phyloP scores from a whole-genome alignment of 2,329 filamentous ascomycete species.

The Aspergillus hortae region DNA sequence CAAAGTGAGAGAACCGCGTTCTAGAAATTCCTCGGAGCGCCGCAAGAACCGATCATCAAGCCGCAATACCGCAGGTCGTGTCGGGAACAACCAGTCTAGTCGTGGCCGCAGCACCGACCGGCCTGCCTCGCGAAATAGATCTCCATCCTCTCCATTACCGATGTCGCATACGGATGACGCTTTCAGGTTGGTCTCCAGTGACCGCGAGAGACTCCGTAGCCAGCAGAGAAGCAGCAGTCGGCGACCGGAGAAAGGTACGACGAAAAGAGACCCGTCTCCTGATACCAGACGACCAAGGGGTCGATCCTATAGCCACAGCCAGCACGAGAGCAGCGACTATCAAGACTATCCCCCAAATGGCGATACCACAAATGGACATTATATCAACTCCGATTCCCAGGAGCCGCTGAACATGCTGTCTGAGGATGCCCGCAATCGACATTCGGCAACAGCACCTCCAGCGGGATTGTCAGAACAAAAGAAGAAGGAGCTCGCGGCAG shows the following conservation, averaged over 20 bases:
- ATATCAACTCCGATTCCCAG: constrained; percentile 7
- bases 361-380: constrained; percentile 10
- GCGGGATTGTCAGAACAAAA: constrained; percentile 57
- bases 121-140: constrained; percentile 59
- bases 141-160: constrained; percentile 77
- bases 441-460: constrained; percentile 19
- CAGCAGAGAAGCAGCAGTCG: constrained; percentile 52
- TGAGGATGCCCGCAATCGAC: constrained; percentile 22
- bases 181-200: constrained; percentile 41
- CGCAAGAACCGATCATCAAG: constrained; percentile 40
- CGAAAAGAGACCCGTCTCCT: constrained; percentile 44
- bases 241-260: constrained; percentile 43
- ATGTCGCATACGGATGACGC: constrained; percentile 68
- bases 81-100: constrained; percentile 25
- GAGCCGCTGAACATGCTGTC: neutral
- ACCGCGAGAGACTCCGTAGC: constrained; percentile 43
- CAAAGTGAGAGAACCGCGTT: constrained; percentile 50
- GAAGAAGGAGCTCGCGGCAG: constrained; percentile 72
- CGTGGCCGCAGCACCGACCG: constrained; percentile 62
- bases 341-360: constrained; percentile 9
- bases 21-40: constrained; percentile 26
- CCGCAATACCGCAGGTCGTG: constrained; percentile 38
- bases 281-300: constrained; percentile 38
- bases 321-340: constrained; percentile 20
- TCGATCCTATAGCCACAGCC: constrained; percentile 35